These are phyloP conservation scores for Omphalotus olearius DNA, from an alignment of 1,284 basidiomycete genomes.

Conservation along the genomic window DNA sequence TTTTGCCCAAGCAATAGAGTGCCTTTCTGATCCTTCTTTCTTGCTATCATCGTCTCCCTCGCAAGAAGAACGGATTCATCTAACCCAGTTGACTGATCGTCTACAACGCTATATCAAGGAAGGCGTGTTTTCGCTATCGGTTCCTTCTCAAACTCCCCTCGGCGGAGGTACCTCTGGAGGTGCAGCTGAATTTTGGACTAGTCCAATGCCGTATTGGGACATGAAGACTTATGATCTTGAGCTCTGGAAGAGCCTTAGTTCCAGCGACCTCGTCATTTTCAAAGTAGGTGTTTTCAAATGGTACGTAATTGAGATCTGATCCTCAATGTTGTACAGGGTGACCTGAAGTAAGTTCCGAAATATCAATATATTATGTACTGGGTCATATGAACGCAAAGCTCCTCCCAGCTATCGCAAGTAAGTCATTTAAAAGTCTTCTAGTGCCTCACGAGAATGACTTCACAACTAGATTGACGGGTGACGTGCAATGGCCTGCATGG, in stretches of 20 bases:
- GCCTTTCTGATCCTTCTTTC: conserved; percentile 54
- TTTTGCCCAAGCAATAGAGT: conserved; percentile 52
- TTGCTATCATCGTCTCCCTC: conserved; percentile 23
- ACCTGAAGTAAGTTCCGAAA: conserved; percentile 67
- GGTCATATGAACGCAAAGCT: not conserved
- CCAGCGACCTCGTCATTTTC: conserved; percentile 84
- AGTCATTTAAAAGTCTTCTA: conserved; percentile 15
- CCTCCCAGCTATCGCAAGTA: conserved; percentile 73
- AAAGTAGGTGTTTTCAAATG: conserved; percentile 49
- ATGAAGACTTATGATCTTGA: conserved; percentile 59
- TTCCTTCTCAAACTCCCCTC: conserved; percentile 61
- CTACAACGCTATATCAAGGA: conserved; percentile 71
- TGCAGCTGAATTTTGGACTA: conserved; percentile 79
- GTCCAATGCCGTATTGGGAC: conserved; percentile 80
- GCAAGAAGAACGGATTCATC: conserved; percentile 30
- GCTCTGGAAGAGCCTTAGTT: conserved; percentile 56
- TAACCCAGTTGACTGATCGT: conserved; percentile 62
- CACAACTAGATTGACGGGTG: conserved; percentile 73
- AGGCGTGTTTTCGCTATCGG: conserved; percentile 74
- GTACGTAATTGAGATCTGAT: not conserved
- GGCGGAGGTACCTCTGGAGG: conserved; percentile 36
- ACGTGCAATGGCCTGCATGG: conserved; percentile 83
- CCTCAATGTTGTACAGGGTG: conserved; percentile 53
- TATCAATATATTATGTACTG: not conserved
- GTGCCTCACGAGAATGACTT: not conserved